Conservation (phyloP, 2,329 filamentous ascomycete genomes). For the Penicillium sp. region DNA sequence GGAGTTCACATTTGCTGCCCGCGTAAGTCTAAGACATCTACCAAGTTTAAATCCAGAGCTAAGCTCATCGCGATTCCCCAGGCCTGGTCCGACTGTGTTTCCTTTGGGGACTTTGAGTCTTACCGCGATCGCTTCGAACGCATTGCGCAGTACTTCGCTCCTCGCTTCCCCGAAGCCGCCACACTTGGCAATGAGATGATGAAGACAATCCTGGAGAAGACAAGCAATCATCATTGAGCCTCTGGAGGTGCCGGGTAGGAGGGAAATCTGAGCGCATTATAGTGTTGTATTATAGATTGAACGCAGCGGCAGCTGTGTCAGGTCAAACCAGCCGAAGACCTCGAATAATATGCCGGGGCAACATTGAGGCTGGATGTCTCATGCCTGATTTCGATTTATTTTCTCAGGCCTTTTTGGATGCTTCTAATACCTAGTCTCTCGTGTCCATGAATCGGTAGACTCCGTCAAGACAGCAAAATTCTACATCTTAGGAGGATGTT, state of each 20-base stretch:
- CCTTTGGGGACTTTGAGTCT: conserved; percentile 84
- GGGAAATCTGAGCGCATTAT: background rate
- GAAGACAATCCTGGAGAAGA: conserved; percentile 85
- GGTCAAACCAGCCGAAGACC: no score
- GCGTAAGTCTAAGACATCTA: conserved; percentile 47
- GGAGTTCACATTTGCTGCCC: conserved; percentile 94
- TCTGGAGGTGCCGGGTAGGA: conserved; percentile 6
- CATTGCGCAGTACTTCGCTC: conserved; percentile 88
- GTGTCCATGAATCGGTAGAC: no score
- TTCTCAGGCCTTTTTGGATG: no score
- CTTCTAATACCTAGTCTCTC: no score
- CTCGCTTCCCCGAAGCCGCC: conserved; percentile 81
- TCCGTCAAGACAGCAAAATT: no score
- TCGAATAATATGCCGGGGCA: no score
- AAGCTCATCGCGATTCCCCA: conserved; percentile 22
- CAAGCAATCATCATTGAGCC: conserved; percentile 33
- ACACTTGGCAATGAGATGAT: conserved; percentile 96
- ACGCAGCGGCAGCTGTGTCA: background rate
- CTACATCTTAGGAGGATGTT: no score
- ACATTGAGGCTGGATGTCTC: no score
- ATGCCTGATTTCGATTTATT: no score
- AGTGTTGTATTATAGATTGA: conserved; percentile 5
- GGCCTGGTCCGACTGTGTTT: conserved; percentile 94
- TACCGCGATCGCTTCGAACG: conserved; percentile 88
- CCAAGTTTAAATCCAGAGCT: background rate